Conservation (phyloP, 2,329 filamentous ascomycete species). For the Cadophora sp. region DNA sequence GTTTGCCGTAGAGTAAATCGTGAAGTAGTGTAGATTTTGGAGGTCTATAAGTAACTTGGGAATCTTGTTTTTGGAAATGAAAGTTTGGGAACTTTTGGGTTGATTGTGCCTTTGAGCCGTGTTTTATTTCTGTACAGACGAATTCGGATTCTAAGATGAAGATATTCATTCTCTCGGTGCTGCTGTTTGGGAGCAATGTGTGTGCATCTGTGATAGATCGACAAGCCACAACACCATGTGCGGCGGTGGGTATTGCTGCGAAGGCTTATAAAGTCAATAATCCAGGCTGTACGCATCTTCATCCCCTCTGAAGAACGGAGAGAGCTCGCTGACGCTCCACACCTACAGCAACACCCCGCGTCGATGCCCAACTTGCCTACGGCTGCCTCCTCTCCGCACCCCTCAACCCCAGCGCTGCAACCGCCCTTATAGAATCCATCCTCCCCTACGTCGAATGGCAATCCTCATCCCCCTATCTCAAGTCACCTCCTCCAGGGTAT, state of each 20-base stretch:
- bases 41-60: too few species aligned
- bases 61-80: too few species aligned
- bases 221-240: neutral
- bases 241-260: constrained; percentile 17
- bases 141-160: neutral
- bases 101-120: neutral
- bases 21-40: too few species aligned
- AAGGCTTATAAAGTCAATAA: constrained; percentile 1
- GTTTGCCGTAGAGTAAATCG: too few species aligned
- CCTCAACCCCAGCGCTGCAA: constrained; percentile 34
- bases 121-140: neutral
- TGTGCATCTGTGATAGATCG: neutral
- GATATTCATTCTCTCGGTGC: neutral
- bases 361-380: constrained; percentile 41
- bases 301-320: neutral
- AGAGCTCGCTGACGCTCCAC: constrained; percentile 18
- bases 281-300: constrained; percentile 6
- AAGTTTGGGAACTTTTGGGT: too few species aligned
- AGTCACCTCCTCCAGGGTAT: constrained; percentile 58
- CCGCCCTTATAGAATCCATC: constrained; percentile 35
- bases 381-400: constrained; percentile 41
- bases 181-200: neutral
- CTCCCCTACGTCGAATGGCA: constrained; percentile 42
- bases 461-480: constrained; percentile 46
- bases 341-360: constrained; percentile 37